Conservation (phyloP, 768 basidiomycete species). For the Russula lepida region DNA sequence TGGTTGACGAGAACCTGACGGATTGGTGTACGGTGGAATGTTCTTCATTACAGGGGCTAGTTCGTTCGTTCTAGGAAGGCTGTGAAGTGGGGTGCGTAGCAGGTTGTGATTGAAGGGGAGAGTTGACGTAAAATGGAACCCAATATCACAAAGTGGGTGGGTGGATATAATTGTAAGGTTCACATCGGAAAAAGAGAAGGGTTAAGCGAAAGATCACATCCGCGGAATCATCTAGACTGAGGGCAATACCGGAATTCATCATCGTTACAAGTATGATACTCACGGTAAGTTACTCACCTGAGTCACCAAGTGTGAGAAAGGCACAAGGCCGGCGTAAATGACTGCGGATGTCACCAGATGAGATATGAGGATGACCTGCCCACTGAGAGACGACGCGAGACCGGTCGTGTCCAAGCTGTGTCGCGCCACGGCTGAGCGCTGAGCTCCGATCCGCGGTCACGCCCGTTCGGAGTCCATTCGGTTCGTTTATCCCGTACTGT, state of each 20-base stretch:
- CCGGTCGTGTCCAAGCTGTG: too few relatives aligned
- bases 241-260: background rate
- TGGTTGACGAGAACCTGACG: background rate
- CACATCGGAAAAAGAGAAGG: background rate
- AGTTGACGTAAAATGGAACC: background rate
- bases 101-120: background rate
- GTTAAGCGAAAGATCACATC: background rate
- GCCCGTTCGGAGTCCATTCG: background rate
- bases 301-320: background rate
- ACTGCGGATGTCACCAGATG: too few relatives aligned
- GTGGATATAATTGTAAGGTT: background rate
- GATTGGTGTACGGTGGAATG: background rate
- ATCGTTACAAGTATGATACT: background rate
- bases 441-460: background rate
- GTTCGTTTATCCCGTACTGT: background rate
- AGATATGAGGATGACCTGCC: too few relatives aligned
- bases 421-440: too few relatives aligned
- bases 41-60: background rate
- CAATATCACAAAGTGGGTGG: background rate
- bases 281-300: background rate
- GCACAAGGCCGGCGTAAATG: too few relatives aligned
- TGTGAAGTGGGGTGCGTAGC: background rate
- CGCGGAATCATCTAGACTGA: too few relatives aligned
- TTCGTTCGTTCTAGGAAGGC: background rate
- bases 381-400: too few relatives aligned